Percentiles rank a stretch among this genome's conserved stretches.
Conservation (phyloP, 768 basidiomycete species). For the Suillus fuscotomentosus region DNA sequence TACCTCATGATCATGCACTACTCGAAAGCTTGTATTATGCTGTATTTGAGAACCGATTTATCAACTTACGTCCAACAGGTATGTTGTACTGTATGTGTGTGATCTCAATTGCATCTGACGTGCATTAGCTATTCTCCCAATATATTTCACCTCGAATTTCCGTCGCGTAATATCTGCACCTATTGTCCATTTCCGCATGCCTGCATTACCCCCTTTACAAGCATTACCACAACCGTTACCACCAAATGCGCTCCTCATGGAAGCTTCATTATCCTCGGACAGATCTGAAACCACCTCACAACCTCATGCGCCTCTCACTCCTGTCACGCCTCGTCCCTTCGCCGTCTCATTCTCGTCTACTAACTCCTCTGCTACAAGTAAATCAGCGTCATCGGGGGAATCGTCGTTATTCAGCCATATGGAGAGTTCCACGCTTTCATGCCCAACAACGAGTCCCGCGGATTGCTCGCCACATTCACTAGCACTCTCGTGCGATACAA, state of each 20-base stretch:
- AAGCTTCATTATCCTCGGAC: conserved; percentile 22
- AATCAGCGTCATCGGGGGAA: conserved; percentile 32
- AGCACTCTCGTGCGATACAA: background rate
- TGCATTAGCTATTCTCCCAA: conserved; percentile 58
- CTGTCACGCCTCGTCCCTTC: conserved; percentile 32
- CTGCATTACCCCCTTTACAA: conserved; percentile 62
- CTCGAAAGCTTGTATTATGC: conserved; percentile 66
- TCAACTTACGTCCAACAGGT: conserved; percentile 71
- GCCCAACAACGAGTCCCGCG: conserved; percentile 17
- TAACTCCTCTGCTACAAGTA: conserved; percentile 33
- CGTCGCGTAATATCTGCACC: conserved; percentile 62
- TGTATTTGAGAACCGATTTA: conserved; percentile 69
- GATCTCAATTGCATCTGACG: background rate
- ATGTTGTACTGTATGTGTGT: conserved; percentile 17
- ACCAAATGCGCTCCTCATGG: conserved; percentile 20
- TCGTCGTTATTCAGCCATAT: conserved; percentile 32
- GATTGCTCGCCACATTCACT: conserved; percentile 21
- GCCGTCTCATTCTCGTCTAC: conserved; percentile 56
- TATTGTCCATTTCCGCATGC: conserved; percentile 64
- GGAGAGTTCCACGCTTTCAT: conserved; percentile 23
- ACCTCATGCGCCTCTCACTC: conserved; percentile 11
- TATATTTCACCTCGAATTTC: conserved; percentile 71
- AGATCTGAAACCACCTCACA: conserved; percentile 22
- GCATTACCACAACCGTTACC: conserved; percentile 36
- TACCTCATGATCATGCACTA: conserved; percentile 65